Conservation (phyloP, 1,284 basidiomycete species). For the Leucocoprinus gongylophorus region DNA sequence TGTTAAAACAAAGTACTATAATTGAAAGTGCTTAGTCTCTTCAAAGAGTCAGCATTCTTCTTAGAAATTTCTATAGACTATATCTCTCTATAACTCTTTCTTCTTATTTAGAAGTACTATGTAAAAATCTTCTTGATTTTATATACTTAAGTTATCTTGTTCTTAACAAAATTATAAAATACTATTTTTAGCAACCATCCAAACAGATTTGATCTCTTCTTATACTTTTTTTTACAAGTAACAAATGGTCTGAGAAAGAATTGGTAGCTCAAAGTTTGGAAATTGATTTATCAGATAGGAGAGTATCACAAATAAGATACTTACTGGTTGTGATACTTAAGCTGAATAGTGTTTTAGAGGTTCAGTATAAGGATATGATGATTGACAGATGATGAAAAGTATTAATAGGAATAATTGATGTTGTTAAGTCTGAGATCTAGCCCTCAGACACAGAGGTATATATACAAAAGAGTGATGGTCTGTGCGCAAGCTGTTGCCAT, state of each 20-base stretch:
- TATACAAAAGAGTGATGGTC: too few species aligned
- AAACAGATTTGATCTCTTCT: constrained; percentile 93
- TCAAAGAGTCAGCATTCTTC: constrained; percentile 1
- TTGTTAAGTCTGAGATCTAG: too few species aligned
- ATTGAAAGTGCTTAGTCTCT: neutral
- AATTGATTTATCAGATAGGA: constrained; percentile 47
- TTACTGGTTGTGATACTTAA: too few species aligned
- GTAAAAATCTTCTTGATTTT: constrained; percentile 69
- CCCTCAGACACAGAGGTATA: too few species aligned
- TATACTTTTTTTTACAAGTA: constrained; percentile 89
- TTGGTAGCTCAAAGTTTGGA: constrained; percentile 44
- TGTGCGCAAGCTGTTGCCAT: too few species aligned
- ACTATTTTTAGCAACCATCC: constrained; percentile 89
- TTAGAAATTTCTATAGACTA: constrained; percentile 11
- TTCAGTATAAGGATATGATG: too few species aligned
- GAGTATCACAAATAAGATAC: too few species aligned
- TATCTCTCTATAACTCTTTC: constrained; percentile 70
- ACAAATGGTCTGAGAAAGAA: constrained; percentile 82
- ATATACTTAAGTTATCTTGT: constrained; percentile 86
- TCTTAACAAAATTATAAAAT: constrained; percentile 84
- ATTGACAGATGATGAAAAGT: too few species aligned
- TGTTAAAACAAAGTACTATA: neutral
- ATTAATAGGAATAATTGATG: too few species aligned
- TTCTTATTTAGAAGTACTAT: constrained; percentile 68
- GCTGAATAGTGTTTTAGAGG: too few species aligned